Evolutionary conservation across 2,329 filamentous ascomycete genomes (phyloP).

Genomic region (Beauveria rudraprayagi): DNA sequence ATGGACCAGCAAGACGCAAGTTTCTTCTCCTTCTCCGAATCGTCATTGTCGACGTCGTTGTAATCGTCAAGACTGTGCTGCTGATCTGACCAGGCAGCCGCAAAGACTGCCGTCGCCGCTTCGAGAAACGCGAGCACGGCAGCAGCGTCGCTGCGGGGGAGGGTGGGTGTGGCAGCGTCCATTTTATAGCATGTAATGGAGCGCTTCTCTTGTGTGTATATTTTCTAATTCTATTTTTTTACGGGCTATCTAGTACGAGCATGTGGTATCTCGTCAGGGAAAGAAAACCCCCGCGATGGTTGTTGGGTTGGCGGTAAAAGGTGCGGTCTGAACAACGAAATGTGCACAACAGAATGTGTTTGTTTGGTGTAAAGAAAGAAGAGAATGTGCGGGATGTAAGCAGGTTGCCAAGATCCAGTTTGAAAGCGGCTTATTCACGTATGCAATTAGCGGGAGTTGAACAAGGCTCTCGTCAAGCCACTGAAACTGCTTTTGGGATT

Average conservation of each 20-base stretch:
- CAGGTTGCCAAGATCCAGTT: background rate
- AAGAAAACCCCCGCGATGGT: background rate
- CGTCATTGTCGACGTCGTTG: background rate
- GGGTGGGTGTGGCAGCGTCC: conserved; percentile 15
- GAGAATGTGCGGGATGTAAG: background rate
- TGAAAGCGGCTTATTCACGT: background rate
- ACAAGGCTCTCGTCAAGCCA: background rate
- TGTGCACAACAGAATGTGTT: background rate
- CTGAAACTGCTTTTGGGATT: too few relatives aligned
- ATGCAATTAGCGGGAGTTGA: conserved; percentile 4
- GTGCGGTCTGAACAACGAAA: background rate
- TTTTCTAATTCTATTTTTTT: background rate
- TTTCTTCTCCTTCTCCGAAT: background rate
- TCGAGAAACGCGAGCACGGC: conserved; percentile 17
- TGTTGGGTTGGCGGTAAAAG: background rate
- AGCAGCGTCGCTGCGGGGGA: background rate
- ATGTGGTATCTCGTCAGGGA: background rate
- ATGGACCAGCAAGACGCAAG: background rate
- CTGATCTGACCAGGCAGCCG: conserved; percentile 6
- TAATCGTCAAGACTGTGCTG: background rate
- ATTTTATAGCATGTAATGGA: conserved; percentile 27
- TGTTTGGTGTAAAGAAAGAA: background rate
- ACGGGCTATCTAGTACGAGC: background rate
- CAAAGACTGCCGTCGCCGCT: conserved; percentile 12
- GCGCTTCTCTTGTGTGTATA: background rate